phyloP scores from a whole-genome alignment of 148 eudicot species.

The Rheum nobile region DNA sequence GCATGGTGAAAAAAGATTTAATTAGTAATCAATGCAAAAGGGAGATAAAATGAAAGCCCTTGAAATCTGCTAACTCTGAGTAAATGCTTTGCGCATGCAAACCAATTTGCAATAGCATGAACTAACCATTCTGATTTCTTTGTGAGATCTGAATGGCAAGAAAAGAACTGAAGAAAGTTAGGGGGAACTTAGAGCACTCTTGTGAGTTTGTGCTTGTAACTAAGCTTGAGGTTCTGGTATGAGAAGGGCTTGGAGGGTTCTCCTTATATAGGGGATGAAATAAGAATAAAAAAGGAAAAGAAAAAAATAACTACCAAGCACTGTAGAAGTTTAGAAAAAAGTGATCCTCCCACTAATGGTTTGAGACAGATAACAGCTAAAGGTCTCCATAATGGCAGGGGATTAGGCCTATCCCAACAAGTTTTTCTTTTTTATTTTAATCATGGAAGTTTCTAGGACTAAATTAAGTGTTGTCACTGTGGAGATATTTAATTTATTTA shows the following conservation, averaged over 20 bases:
- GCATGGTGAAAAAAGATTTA: constrained; percentile 11
- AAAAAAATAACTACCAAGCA: background rate
- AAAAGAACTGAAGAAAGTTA: background rate
- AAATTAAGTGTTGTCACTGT: background rate
- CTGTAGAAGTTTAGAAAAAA: background rate
- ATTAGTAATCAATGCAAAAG: background rate
- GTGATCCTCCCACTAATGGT: constrained; percentile 3
- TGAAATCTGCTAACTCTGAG: background rate
- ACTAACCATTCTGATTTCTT: constrained; percentile 5
- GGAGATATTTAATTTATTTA: constrained; percentile 5
- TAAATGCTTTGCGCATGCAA: background rate
- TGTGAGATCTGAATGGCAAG: background rate
- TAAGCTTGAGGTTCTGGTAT: background rate
- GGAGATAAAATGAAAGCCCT: background rate
- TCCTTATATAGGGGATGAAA: constrained; percentile 6
- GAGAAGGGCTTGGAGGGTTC: background rate
- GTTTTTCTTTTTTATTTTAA: background rate
- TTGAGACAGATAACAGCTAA: constrained; percentile 6
- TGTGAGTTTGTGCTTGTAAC: background rate
- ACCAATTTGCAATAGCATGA: background rate
- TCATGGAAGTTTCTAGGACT: constrained; percentile 1
- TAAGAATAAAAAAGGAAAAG: background rate
- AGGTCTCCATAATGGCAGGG: constrained; percentile 5
- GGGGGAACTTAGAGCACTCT: background rate
- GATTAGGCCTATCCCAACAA: constrained; percentile 7